These are phyloP conservation scores for Groenewaldozyma auringiensis DNA, from an alignment of 1,139 yeast genomes.

Conservation along the genomic window DNA sequence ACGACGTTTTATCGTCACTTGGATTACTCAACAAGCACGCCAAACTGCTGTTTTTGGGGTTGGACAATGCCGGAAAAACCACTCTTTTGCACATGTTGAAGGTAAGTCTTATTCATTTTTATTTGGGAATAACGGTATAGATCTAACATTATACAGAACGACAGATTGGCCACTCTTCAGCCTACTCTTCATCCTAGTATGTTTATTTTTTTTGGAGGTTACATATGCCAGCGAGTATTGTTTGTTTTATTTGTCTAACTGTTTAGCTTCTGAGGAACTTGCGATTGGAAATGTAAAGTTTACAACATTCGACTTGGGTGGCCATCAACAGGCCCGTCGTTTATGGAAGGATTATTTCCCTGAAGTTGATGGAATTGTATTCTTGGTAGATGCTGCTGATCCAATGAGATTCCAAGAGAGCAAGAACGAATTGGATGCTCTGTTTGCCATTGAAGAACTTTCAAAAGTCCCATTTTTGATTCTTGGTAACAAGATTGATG, in stretches of 20 bases:
- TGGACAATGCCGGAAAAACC: conserved; percentile 98
- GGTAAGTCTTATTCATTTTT: conserved; percentile 16
- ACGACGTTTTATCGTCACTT: conserved; percentile 85
- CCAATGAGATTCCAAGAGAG: conserved; percentile 93
- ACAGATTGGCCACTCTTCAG: conserved; percentile 92
- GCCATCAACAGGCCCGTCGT: conserved; percentile 97
- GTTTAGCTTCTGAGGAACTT: conserved; percentile 82
- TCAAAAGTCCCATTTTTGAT: conserved; percentile 83
- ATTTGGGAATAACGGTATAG: background rate
- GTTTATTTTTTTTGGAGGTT: conserved; percentile 12
- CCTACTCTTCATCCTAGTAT: conserved; percentile 88
- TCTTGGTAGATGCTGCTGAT: conserved; percentile 95
- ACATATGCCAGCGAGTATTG: background rate
- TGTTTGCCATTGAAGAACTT: conserved; percentile 87
- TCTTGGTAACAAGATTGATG: conserved; percentile 94
- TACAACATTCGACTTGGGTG: conserved; percentile 97
- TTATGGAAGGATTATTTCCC: conserved; percentile 99
- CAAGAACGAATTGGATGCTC: conserved; percentile 86
- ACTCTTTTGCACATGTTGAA: conserved; percentile 94
- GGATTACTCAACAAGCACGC: conserved; percentile 99
- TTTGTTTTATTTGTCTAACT: background rate
- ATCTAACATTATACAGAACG: conserved; percentile 43
- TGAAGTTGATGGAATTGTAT: conserved; percentile 95
- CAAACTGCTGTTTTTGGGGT: conserved; percentile 86
- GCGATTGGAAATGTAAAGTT: conserved; percentile 94